Evolutionary conservation across 768 basidiomycete genomes (phyloP).

Genomic region (Panellus pusillus): DNA sequence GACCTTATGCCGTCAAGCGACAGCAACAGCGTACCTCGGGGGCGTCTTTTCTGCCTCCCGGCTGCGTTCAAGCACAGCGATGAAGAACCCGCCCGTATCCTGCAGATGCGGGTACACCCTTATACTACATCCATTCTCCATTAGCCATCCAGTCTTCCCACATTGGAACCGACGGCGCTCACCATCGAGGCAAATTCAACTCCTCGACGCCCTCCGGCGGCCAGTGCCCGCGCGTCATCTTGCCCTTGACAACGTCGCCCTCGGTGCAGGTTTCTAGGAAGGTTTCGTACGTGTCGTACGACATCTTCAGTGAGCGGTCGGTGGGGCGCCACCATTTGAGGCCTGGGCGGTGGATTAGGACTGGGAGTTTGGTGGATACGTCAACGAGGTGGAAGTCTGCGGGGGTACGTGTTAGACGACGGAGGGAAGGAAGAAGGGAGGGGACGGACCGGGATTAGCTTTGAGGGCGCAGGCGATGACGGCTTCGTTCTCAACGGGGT

Average conservation of each 20-base stretch:
- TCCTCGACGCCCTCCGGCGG: conserved; percentile 65
- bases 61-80: conserved; percentile 79
- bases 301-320: conserved; percentile 49
- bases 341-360: conserved; percentile 75
- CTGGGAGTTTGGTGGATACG: conserved; percentile 67
- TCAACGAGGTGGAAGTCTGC: conserved; percentile 79
- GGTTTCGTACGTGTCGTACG: conserved; percentile 60
- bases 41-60: not conserved
- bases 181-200: conserved; percentile 76
- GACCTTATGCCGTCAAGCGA: no score
- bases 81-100: conserved; percentile 96
- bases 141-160: not conserved
- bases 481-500: conserved; percentile 97
- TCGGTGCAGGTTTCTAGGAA: conserved; percentile 49
- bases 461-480: conserved; percentile 86
- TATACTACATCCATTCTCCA: conserved; percentile 49
- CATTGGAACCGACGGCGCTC: conserved; percentile 15
- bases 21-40: conserved; percentile 20
- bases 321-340: conserved; percentile 78
- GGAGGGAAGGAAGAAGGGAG: not conserved
- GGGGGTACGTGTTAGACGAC: not conserved
- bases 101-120: conserved; percentile 94
- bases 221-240: conserved; percentile 76
- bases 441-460: conserved; percentile 57
- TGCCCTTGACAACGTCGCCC: conserved; percentile 52